Conservation (phyloP, 129 eudicot genomes). For the Centaurea solstitialis region DNA sequence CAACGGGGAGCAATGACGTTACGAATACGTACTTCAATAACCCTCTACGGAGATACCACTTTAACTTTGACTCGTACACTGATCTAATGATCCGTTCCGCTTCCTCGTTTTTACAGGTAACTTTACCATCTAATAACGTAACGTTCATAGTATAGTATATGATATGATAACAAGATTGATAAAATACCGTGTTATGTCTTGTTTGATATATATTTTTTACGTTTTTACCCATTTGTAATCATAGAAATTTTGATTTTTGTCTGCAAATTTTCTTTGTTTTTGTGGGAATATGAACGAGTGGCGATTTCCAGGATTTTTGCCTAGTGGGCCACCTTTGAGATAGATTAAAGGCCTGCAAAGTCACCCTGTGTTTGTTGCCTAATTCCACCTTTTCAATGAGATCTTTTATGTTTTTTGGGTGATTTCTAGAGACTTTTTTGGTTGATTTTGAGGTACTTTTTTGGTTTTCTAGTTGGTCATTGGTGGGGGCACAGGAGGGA, state of each 20-base stretch:
- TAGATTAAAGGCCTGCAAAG: no score
- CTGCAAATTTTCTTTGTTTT: not conserved
- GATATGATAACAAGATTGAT: not conserved
- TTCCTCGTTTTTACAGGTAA: slow-evolving; percentile 66
- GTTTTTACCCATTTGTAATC: not conserved
- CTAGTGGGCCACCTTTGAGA: no score
- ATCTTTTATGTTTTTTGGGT: no score
- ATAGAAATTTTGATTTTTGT: not conserved
- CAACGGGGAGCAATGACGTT: slow-evolving; percentile 68
- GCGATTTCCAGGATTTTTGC: no score
- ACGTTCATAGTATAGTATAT: not conserved
- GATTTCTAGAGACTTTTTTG: no score
- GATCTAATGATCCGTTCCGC: slow-evolving; percentile 55
- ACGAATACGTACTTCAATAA: slow-evolving; percentile 67
- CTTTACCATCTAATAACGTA: not conserved
- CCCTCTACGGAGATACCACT: slow-evolving; percentile 46
- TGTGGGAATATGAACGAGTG: not conserved
- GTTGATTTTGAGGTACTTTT: no score
- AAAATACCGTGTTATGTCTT: not conserved
- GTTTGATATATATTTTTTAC: not conserved
- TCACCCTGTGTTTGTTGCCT: no score
- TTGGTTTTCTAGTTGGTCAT: no score
- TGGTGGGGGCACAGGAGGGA: no score
- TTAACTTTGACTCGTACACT: slow-evolving; percentile 52
- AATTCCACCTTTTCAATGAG: no score